Evolutionary conservation across 2,329 filamentous ascomycete genomes (phyloP), one percentile per base, ranked within the genome.

Genomic region (Aspergillus unguis): DNA sequence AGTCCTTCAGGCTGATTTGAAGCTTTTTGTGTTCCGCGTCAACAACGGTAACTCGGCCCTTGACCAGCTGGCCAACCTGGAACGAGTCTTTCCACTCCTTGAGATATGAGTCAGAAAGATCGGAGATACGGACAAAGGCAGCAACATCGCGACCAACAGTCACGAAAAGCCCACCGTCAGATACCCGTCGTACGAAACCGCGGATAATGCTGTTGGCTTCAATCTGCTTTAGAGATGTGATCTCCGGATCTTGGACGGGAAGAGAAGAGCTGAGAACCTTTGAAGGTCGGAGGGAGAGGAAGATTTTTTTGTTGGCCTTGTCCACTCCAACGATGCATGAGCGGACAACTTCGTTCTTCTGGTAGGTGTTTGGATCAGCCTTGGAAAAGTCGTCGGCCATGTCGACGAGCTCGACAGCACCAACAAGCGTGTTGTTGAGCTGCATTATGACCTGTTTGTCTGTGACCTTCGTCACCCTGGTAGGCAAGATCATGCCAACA

Each of bases 71-170:
- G 64, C 95, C 90, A 44, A 92, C 76, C 63, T 94, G 85, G 74
- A 92, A 96, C 41, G 86, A 79, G 33, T 88, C 84, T 75, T 96
- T 95, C 94, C 94, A 99, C 56, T 97, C 90, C 72, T 97, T 97
- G 63, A 99, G 75, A 69, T 86, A 99, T 6, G 84, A 82, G 68
- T 99, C 94, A 0, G 92, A 96, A 10, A 99, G 80, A 68, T 97
- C 92, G 7, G 87, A 84, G 48, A 97, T 86, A 61, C 89, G 87
- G 44, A 96, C 88, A 64, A 92, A 87, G 1, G 86, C 92, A 45
- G 88, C 88, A 17, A 96, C 80, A 57, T 87, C 84, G 17, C 89
- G 88, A 40, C 92, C 91, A 3, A 99, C 79, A 27, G 86, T 81
- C 43, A 99, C 83, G 64, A 96, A 96, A 2, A 99, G 72, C 48